A percentile compares a stretch with the other conserved stretches of the same genome.
Conservation (phyloP, 176 grass and related monocot genomes). For the Carex pumila region DNA sequence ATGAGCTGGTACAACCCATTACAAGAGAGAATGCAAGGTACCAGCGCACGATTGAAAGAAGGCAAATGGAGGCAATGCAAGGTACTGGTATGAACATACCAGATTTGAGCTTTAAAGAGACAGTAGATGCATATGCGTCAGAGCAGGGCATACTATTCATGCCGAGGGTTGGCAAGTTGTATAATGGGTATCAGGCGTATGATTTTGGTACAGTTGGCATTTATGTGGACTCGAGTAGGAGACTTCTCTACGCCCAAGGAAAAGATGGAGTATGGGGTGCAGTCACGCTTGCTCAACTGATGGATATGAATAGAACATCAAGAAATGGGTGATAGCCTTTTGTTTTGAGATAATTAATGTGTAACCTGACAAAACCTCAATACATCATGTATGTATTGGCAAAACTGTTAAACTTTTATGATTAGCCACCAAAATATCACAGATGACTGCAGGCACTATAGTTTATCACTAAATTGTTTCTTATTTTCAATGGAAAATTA, state of each 20-base stretch:
- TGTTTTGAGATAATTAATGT: background rate
- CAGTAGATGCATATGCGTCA: constrained; percentile 69
- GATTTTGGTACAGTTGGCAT: constrained; percentile 69
- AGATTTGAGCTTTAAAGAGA: constrained; percentile 86
- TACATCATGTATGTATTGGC: background rate
- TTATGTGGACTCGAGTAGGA: constrained; percentile 76
- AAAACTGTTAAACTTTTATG: background rate
- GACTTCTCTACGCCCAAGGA: constrained; percentile 60
- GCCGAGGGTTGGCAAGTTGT: constrained; percentile 77
- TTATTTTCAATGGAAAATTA: background rate
- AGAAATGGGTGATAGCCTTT: constrained; percentile 6
- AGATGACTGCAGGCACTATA: background rate
- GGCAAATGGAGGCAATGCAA: constrained; percentile 61
- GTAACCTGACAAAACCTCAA: background rate
- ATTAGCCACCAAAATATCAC: background rate
- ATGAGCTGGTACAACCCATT: constrained; percentile 20
- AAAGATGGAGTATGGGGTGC: constrained; percentile 71
- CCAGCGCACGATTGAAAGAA: constrained; percentile 58
- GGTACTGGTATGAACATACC: constrained; percentile 25
- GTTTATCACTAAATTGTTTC: background rate
- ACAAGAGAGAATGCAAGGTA: constrained; percentile 40
- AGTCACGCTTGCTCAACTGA: constrained; percentile 60
- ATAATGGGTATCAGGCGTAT: constrained; percentile 67
- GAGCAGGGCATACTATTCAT: constrained; percentile 74
- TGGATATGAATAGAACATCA: constrained; percentile 55